phyloP scores from a whole-genome alignment of 2,329 filamentous ascomycete genomes.

The Phoma sp. region DNA sequence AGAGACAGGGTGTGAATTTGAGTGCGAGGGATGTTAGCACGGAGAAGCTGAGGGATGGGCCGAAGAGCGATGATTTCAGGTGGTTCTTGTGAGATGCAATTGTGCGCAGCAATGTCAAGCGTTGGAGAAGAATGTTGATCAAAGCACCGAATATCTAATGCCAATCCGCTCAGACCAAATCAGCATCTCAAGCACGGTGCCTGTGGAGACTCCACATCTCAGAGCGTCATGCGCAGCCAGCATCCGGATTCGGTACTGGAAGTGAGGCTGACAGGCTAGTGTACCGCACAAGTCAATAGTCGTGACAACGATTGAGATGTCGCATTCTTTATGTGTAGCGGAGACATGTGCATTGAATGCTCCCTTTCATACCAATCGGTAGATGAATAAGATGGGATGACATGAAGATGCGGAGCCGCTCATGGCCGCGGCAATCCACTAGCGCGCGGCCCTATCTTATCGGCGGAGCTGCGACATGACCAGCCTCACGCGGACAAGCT shows the following conservation, averaged over 20 bases:
- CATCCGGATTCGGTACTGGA: background rate
- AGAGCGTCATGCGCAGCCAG: conserved; percentile 7
- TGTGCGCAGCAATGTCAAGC: background rate
- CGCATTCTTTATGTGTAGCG: too few species aligned
- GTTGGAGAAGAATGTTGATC: background rate
- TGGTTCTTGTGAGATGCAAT: conserved; percentile 48
- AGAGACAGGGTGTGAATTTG: conserved; percentile 62
- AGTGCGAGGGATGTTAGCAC: conserved; percentile 60
- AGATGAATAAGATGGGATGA: conserved; percentile 1
- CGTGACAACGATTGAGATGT: too few species aligned
- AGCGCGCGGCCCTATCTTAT: conserved; percentile 28
- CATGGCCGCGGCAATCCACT: conserved; percentile 10
- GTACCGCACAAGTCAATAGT: too few species aligned
- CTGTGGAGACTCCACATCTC: conserved; percentile 3
- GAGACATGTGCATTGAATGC: background rate
- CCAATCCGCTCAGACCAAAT: too few species aligned
- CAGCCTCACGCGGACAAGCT: conserved; percentile 41
- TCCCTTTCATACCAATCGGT: background rate
- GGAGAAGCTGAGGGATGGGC: conserved; percentile 55
- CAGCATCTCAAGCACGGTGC: too few species aligned
- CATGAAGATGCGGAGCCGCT: background rate
- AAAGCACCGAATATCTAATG: background rate
- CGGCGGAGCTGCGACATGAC: conserved; percentile 29
- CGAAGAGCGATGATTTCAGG: conserved; percentile 53
- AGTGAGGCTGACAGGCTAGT: background rate